A percentile compares a stretch with the other conserved stretches of the same genome.
phyloP scores from a whole-genome alignment of 306 rosid genomes.

The Vigna unguiculata region DNA sequence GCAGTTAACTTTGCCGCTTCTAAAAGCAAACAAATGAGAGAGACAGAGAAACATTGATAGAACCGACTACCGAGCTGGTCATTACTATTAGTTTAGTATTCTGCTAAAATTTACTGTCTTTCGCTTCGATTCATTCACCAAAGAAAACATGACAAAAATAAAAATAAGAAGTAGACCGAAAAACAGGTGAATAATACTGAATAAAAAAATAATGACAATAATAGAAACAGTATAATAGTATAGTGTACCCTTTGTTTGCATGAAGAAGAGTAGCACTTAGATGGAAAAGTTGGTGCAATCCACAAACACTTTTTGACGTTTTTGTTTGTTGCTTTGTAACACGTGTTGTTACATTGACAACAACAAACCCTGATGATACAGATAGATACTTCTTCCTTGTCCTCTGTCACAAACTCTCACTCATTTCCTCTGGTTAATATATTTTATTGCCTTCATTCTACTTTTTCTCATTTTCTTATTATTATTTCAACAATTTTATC shows the following conservation, averaged over 20 bases:
- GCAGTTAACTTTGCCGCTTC: conserved; percentile 75
- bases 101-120: conserved; percentile 19
- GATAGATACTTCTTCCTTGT: conserved; percentile 32
- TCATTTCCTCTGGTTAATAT: background rate
- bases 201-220: background rate
- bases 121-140: conserved; percentile 25
- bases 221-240: background rate
- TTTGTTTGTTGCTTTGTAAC: conserved; percentile 39
- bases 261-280: conserved; percentile 14
- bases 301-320: conserved; percentile 33
- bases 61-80: conserved; percentile 43
- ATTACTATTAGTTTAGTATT: background rate
- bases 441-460: background rate
- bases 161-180: background rate
- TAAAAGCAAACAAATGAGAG: conserved; percentile 64
- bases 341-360: conserved; percentile 52
- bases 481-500: background rate
- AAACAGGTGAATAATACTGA: background rate
- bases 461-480: background rate
- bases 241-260: conserved; percentile 11
- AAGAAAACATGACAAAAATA: background rate
- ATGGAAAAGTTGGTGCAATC: conserved; percentile 35
- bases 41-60: conserved; percentile 47
- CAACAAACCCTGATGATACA: conserved; percentile 33
- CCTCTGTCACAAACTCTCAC: background rate